A percentile compares a stretch with the other conserved stretches of the same genome.
These are phyloP conservation scores for Fusarium virguliforme DNA, from an alignment of 2,329 filamentous ascomycete species.

Conservation along the genomic window DNA sequence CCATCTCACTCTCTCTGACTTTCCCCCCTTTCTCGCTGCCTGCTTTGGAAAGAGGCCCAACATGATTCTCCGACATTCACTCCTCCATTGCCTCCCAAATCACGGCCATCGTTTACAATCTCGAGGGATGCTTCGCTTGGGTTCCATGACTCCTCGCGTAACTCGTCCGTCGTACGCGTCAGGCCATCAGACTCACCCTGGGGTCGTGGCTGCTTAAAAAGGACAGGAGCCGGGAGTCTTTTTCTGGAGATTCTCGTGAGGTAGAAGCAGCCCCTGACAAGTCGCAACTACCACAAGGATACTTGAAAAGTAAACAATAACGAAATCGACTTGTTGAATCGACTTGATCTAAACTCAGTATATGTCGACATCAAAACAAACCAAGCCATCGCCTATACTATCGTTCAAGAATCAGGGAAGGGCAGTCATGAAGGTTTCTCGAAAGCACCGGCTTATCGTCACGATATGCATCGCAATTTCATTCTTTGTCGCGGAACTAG, in stretches of 20 bases:
- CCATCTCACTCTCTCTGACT: not conserved
- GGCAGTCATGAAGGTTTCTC: slow-evolving; percentile 42
- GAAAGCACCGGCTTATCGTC: slow-evolving; percentile 63
- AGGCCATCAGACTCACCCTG: slow-evolving; percentile 27
- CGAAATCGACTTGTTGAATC: not conserved
- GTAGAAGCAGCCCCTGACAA: not conserved
- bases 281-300: not conserved
- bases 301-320: not conserved
- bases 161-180: slow-evolving; percentile 17
- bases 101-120: slow-evolving; percentile 26
- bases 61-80: slow-evolving; percentile 2
- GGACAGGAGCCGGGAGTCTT: not conserved
- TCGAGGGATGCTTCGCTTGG: slow-evolving; percentile 19
- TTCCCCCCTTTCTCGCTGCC: too few relatives aligned
- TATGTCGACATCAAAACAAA: not conserved
- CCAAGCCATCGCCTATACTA: not conserved
- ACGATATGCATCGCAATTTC: slow-evolving; percentile 66
- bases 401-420: not conserved
- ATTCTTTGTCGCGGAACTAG: slow-evolving; percentile 69
- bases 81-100: slow-evolving; percentile 25
- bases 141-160: slow-evolving; percentile 7
- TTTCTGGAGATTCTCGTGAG: not conserved
- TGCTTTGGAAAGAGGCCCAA: not conserved
- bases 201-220: slow-evolving; percentile 16
- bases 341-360: not conserved